Evolutionary conservation across 108 stramenopile genomes (phyloP).

Genomic region (Nannochloropsis granulata): DNA sequence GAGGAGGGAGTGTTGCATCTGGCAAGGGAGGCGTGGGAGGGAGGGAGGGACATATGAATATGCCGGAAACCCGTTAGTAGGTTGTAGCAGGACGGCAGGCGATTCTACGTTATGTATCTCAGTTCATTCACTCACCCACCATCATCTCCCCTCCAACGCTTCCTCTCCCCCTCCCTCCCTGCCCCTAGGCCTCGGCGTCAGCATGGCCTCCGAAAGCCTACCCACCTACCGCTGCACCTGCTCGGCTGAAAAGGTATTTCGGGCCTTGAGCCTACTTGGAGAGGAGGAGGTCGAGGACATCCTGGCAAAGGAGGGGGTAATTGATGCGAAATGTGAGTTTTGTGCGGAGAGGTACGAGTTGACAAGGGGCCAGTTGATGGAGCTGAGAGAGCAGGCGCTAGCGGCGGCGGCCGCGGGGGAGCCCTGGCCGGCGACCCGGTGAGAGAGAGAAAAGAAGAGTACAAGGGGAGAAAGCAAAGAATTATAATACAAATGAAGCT

Average conservation of each 20-base stretch:
- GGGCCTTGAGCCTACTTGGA: slow-evolving; percentile 3
- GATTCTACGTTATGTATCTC: too few relatives aligned
- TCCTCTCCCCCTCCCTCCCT: not conserved
- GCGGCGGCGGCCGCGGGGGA: not conserved
- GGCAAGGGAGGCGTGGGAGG: too few relatives aligned
- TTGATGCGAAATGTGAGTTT: slow-evolving; percentile 28
- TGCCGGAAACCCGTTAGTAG: too few relatives aligned
- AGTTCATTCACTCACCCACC: not conserved
- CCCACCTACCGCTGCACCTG: slow-evolving; percentile 22
- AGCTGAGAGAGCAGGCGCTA: not conserved
- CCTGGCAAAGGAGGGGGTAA: not conserved
- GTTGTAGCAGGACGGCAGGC: too few relatives aligned
- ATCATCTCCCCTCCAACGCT: not conserved
- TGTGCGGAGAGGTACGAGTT: slow-evolving; percentile 16
- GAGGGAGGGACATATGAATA: too few relatives aligned
- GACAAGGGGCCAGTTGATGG: not conserved
- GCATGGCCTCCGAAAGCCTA: not conserved
- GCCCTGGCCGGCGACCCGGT: not conserved
- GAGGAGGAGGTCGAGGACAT: slow-evolving; percentile 11
- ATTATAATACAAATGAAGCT: too few relatives aligned
- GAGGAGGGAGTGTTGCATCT: too few relatives aligned
- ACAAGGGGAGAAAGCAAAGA: too few relatives aligned
- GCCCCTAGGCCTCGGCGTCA: not conserved
- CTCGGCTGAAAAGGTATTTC: slow-evolving; percentile 23
- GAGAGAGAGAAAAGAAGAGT: too few relatives aligned